Conservation (phyloP, 257 asterid species). For the Lycium ferocissimum region DNA sequence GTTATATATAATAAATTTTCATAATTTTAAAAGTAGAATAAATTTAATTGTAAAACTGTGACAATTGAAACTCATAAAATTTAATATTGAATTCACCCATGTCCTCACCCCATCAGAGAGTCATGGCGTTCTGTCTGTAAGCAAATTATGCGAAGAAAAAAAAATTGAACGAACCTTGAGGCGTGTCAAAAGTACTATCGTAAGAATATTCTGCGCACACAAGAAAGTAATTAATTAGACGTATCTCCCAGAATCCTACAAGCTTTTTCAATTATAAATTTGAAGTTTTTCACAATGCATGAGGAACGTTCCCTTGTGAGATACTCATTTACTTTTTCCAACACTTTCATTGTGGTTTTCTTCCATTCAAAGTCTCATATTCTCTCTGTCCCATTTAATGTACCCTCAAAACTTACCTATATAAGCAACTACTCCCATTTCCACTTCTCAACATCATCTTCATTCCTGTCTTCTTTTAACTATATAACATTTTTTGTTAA, state of each 20-base stretch:
- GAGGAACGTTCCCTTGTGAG: too few relatives aligned
- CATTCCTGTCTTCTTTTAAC: background rate
- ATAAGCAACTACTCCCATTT: background rate
- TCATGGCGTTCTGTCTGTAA: background rate
- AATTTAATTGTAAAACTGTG: background rate
- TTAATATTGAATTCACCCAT: background rate
- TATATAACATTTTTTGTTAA: background rate
- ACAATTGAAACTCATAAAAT: background rate
- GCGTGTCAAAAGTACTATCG: too few relatives aligned
- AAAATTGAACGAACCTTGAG: too few relatives aligned
- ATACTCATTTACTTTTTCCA: too few relatives aligned
- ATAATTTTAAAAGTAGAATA: background rate
- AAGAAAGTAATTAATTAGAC: too few relatives aligned
- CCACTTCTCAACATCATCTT: background rate
- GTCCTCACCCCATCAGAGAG: background rate
- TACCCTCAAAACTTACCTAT: background rate
- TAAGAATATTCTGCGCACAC: too few relatives aligned
- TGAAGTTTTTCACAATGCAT: too few relatives aligned
- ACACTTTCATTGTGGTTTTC: background rate
- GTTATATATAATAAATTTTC: too few relatives aligned
- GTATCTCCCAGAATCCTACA: too few relatives aligned
- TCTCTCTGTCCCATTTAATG: background rate
- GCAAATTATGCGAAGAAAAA: too few relatives aligned
- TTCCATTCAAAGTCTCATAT: constrained; percentile 27
- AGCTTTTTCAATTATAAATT: too few relatives aligned